phyloP scores from a whole-genome alignment of 805 yeast genomes.

The Candida orba region DNA sequence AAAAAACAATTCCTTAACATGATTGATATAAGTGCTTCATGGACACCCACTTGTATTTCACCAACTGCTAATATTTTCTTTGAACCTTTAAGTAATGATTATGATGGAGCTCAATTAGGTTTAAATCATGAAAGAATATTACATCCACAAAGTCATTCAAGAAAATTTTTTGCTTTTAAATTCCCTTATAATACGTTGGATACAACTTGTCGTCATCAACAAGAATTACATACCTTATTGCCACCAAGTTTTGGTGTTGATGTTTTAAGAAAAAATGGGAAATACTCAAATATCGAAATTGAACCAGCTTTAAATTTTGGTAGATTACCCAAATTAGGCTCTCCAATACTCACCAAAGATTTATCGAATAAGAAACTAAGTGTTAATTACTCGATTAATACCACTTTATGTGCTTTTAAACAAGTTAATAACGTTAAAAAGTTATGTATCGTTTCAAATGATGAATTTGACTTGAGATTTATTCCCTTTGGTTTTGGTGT shows the following conservation, averaged over 20 bases:
- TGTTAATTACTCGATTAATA: constrained; percentile 48
- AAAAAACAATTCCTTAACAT: constrained; percentile 46
- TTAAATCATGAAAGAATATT: constrained; percentile 42
- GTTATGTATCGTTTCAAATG: constrained; percentile 27
- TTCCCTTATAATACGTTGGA: constrained; percentile 49
- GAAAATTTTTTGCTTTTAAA: constrained; percentile 52
- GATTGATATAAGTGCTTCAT: constrained; percentile 51
- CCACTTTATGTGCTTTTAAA: constrained; percentile 45
- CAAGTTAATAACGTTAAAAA: constrained; percentile 11
- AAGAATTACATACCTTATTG: constrained; percentile 29
- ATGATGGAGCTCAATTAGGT: constrained; percentile 43
- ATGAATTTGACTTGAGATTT: constrained; percentile 31
- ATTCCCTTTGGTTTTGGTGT: constrained; percentile 33
- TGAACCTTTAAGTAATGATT: constrained; percentile 37
- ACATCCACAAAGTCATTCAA: constrained; percentile 42
- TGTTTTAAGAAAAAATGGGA: constrained; percentile 24
- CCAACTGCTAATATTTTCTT: constrained; percentile 45
- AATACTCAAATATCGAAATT: constrained; percentile 26
- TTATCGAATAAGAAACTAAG: constrained; percentile 39
- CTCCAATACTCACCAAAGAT: constrained; percentile 48
- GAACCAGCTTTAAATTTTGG: constrained; percentile 40
- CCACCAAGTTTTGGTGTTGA: constrained; percentile 38
- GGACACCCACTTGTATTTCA: constrained; percentile 44
- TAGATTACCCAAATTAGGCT: constrained; percentile 41
- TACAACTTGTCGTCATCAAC: constrained; percentile 41